Evolutionary conservation across 805 yeast genomes (phyloP).

Genomic region (Starmerella ratchasimensis): DNA sequence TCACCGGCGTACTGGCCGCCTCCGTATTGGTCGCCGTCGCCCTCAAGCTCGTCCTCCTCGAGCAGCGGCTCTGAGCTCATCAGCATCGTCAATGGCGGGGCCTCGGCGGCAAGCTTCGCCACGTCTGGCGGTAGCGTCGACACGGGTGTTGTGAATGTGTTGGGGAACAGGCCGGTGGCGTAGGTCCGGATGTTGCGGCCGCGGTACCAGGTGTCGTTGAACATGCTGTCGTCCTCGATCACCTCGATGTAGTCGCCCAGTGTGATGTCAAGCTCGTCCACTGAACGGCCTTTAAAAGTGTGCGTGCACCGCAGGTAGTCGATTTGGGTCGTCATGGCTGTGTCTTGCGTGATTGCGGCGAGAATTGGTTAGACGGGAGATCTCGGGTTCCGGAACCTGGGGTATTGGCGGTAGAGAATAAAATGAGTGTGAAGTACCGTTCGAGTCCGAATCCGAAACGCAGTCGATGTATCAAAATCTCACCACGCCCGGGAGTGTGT

Average conservation of each 20-base stretch:
- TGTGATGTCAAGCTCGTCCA: slow-evolving; percentile 70
- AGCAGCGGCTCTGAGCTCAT: too few relatives aligned
- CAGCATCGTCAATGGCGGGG: neutral
- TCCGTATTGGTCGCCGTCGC: neutral
- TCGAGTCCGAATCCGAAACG: too few relatives aligned
- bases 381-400: too few relatives aligned
- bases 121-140: slow-evolving; percentile 14
- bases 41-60: neutral
- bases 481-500: too few relatives aligned
- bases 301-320: slow-evolving; percentile 48
- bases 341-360: neutral
- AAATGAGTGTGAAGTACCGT: too few relatives aligned
- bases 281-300: slow-evolving; percentile 74
- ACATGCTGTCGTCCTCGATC: slow-evolving; percentile 82
- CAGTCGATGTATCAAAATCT: too few relatives aligned
- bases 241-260: slow-evolving; percentile 82
- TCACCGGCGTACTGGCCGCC: neutral
- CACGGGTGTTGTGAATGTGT: slow-evolving; percentile 50
- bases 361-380: too few relatives aligned
- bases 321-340: neutral
- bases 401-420: too few relatives aligned
- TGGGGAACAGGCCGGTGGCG: slow-evolving; percentile 80
- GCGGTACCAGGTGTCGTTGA: slow-evolving; percentile 93
- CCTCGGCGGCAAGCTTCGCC: neutral
- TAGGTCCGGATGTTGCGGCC: slow-evolving; percentile 47